Base-by-base conservation (phyloP, 768 basidiomycete genomes). In the Saitozyma podzolica region DNA sequence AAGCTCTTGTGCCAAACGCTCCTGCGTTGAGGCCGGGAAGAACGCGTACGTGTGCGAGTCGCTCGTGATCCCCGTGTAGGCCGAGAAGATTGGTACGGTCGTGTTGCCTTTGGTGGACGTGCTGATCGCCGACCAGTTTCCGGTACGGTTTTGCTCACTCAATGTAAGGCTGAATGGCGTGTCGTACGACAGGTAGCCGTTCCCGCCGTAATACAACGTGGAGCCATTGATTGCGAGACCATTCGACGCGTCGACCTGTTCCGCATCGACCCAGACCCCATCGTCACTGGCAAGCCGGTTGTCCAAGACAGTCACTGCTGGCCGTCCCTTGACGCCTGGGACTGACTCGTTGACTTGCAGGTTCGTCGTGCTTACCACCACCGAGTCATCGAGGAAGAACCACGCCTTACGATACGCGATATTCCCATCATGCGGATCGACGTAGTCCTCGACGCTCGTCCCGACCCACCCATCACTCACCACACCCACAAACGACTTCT, bases 361-460 rank as follows among this genome's bases (percentile, higher is more conserved):
- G 2, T 83, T 82, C 54, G 71, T 75, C 41, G 81, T 81, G 83
- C 86, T 85, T 64, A 89, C 85, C 65, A 85, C 83, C 67, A 88
- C 86, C 9, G 86, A 80, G 62, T 85, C 78, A 13, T 84, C 82
- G 41, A 89, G 80, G 83, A 88, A 89, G 80, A 89, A 89, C 86
- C 86, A 88, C 0, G 84, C 83, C 77, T 89, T 89, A 68, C 88
- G 86, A 83, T 84, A 90, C 49, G 80, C 73, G 40, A 89, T 75
- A 9, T 81, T 69, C 14, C 80, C 67, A 6, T 86, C 88, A 52
- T 81, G 59, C 6, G 89, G 88, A 69, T 89, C 89, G 29, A 84
- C 84, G 72, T 85, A 90, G 53, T 84, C 82, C 87, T 88, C 87
- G 20, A 82, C 86, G 0, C 84, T 84, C 14, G 85, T 76, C 9